A percentile compares a stretch with the other conserved stretches of the same genome.
phyloP scores from a whole-genome alignment of 2,329 filamentous ascomycete species.

The Purpureocillium lavendulum region DNA sequence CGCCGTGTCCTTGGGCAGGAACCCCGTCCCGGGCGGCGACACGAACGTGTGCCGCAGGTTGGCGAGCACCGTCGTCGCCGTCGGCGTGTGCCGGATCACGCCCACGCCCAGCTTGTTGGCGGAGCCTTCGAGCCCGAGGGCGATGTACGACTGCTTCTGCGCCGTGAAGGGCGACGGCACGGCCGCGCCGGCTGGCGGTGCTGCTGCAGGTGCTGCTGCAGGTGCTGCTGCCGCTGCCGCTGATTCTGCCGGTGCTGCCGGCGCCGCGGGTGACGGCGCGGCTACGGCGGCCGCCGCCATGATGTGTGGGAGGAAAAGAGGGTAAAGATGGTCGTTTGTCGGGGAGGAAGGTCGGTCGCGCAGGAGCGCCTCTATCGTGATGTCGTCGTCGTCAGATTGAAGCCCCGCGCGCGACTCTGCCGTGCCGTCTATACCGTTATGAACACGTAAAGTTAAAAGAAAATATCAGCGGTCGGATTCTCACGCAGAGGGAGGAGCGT shows the following conservation, averaged over 20 bases:
- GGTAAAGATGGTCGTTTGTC: no score
- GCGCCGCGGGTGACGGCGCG: background rate
- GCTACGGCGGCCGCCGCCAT: no score
- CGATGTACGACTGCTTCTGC: constrained; percentile 35
- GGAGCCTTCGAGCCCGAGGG: constrained; percentile 71
- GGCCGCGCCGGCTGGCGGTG: constrained; percentile 14
- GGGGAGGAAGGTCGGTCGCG: no score
- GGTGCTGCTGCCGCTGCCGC: background rate
- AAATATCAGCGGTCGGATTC: no score
- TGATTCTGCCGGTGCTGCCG: background rate
- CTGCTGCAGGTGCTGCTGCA: background rate
- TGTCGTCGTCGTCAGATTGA: no score
- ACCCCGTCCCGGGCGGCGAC: constrained; percentile 86
- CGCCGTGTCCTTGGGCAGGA: constrained; percentile 94
- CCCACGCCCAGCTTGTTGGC: constrained; percentile 97
- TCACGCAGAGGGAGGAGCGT: no score
- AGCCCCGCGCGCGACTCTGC: no score
- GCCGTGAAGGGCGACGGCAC: constrained; percentile 4
- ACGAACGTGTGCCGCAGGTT: constrained; percentile 93
- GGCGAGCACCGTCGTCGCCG: constrained; percentile 61
- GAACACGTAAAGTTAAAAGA: no score
- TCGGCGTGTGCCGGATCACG: constrained; percentile 69
- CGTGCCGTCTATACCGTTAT: no score
- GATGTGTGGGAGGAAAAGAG: no score
- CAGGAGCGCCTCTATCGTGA: no score